These are phyloP conservation scores for Rhizophagus clarus DNA, from an alignment of 192 early-diverging fungal genomes.

Conservation along the genomic window DNA sequence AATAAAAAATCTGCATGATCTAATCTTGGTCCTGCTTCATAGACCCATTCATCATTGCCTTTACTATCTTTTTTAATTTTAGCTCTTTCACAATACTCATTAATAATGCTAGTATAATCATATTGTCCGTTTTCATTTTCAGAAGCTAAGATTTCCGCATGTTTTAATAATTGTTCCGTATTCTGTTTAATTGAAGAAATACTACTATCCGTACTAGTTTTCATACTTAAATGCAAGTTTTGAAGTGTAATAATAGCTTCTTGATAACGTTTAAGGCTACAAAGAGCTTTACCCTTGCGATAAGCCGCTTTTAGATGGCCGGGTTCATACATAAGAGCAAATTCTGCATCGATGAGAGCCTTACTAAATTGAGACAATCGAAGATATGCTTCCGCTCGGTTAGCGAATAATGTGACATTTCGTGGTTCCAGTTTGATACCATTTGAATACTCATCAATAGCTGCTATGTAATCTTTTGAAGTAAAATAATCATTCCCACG, in stretches of 20 bases:
- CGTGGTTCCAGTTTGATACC: not conserved
- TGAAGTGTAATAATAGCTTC: not conserved
- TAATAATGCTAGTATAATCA: not conserved
- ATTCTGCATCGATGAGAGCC: not conserved
- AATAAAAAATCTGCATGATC: constrained; percentile 11
- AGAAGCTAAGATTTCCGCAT: not conserved
- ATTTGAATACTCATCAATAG: not conserved
- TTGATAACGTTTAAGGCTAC: too few species aligned
- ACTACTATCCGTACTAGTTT: not conserved
- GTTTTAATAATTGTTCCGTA: not conserved
- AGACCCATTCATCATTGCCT: not conserved
- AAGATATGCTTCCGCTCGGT: constrained; percentile 1
- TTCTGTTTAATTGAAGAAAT: not conserved
- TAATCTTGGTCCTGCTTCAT: not conserved
- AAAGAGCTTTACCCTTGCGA: constrained; percentile 5
- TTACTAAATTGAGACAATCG: not conserved
- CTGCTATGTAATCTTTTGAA: not conserved
- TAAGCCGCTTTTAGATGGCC: not conserved
- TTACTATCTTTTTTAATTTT: not conserved
- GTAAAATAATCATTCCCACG: constrained; percentile 4
- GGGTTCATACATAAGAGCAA: not conserved
- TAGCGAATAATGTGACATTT: not conserved
- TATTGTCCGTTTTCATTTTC: not conserved
- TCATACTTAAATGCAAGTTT: not conserved
- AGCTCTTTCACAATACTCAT: not conserved